Conservation (phyloP, 768 basidiomycete genomes). For the Boletus sp. region DNA sequence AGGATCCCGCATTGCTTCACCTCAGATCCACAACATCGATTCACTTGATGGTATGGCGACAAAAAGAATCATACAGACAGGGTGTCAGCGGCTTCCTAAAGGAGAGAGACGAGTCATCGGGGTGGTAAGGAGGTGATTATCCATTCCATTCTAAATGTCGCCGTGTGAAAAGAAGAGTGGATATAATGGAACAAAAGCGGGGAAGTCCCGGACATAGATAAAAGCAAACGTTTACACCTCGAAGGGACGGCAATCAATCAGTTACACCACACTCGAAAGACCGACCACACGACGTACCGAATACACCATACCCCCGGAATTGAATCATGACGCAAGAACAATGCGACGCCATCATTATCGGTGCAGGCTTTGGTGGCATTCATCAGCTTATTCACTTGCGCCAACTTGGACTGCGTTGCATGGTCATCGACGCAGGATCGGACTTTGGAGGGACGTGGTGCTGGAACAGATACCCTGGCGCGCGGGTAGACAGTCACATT, state of each 20-base stretch:
- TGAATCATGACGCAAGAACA: background rate
- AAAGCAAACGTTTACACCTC: background rate
- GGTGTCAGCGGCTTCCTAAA: background rate
- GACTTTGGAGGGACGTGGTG: conserved; percentile 14
- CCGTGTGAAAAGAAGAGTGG: background rate
- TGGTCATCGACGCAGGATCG: conserved; percentile 9
- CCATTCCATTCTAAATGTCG: background rate
- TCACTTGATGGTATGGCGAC: background rate
- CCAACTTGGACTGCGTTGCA: conserved; percentile 11
- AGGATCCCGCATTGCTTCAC: background rate
- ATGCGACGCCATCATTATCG: conserved; percentile 13
- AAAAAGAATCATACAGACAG: too few species aligned
- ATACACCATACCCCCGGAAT: background rate
- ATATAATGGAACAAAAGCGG: background rate
- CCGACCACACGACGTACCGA: background rate
- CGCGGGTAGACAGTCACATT: conserved; percentile 8
- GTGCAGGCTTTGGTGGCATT: conserved; percentile 16
- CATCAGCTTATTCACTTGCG: conserved; percentile 8
- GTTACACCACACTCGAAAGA: background rate
- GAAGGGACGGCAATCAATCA: background rate
- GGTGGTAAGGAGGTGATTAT: background rate
- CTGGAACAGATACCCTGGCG: conserved; percentile 17
- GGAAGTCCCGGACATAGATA: background rate
- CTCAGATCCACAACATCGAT: background rate
- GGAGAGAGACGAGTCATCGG: background rate